Percentiles rank a stretch among this genome's conserved stretches.
Evolutionary conservation across 1,139 yeast species (phyloP).

Genomic region (Zygoascus sp.): DNA sequence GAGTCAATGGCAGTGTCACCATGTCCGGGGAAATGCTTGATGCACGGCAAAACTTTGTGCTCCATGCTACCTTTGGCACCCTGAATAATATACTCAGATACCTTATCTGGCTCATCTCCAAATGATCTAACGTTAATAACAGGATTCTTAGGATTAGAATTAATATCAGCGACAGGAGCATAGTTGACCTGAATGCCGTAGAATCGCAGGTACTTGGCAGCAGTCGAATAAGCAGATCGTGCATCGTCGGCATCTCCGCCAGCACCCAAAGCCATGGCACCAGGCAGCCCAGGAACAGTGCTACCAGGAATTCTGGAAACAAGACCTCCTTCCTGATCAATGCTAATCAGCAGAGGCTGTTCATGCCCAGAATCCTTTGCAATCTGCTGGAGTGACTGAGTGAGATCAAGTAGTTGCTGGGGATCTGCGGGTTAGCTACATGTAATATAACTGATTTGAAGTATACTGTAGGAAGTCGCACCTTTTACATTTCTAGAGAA

Average conservation of each 20-base stretch:
- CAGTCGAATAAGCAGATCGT: constrained; percentile 47
- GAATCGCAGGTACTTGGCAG: constrained; percentile 46
- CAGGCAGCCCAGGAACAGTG: constrained; percentile 44
- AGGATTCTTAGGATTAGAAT: constrained; percentile 50
- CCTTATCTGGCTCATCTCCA: constrained; percentile 54
- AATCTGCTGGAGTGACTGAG: constrained; percentile 48
- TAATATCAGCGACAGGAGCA: constrained; percentile 59
- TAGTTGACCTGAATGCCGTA: constrained; percentile 51
- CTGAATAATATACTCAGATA: constrained; percentile 46
- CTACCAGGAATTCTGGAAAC: constrained; percentile 34
- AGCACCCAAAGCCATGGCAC: constrained; percentile 58
- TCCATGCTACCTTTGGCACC: constrained; percentile 50
- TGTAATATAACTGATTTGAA: not conserved
- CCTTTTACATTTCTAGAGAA: constrained; percentile 36
- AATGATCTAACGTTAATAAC: constrained; percentile 54
- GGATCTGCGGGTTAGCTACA: constrained; percentile 38
- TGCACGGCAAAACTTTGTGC: constrained; percentile 51
- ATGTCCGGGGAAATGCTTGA: constrained; percentile 60
- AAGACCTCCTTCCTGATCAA: constrained; percentile 43
- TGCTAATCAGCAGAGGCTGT: constrained; percentile 42
- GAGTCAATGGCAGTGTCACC: constrained; percentile 56
- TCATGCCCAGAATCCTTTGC: constrained; percentile 48
- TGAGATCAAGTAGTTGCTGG: constrained; percentile 46
- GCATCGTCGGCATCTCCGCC: constrained; percentile 47
- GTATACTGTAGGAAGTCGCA: too few species aligned